Evolutionary conservation across 108 stramenopile genomes (phyloP), one percentile per base, ranked within the genome.

Genomic region (Skeletonema costatum): DNA sequence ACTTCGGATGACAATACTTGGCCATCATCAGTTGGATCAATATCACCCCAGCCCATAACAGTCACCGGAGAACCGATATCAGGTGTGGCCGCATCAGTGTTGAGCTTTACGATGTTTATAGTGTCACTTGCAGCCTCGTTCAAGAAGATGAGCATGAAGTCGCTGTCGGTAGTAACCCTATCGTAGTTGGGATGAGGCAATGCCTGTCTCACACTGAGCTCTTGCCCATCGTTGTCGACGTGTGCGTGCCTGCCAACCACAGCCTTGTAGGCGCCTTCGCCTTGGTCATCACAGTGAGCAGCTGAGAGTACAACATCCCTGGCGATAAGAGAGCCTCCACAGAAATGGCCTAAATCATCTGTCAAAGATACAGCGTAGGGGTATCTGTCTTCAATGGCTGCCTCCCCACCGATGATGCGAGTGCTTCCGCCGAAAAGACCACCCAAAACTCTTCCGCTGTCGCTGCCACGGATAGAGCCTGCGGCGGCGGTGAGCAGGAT

Each of bases 21-120:
- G 30, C 46, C 32, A 32, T 32, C 19, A 10, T 67, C 66, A 25
- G 44, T 66, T 17, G 46, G 46, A 32, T 63, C 56, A n/a, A 63
- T 78, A 32, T 53, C 66, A 46, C 87, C 89, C 62, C 86, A 78
- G 13, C 90, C 90, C 71, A 87, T 80, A 8, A 86, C 83, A 8
- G 74, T 81, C 8, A 87, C 63, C 7, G 56, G 68, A 11, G 64
- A 35, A 11, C 82, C 82, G 31, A 31, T 53, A 64, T 42, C 13
- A 1, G 41, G 41, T 42, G 41, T 42, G 13, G 11, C 41, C 41
- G 76, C 53, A 19, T 32, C n/a, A n/a, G 31, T 2, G 70, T 86
- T 65, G 14, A 12, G 10, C 50, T 79, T 88, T 17, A 82, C 51
- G 5, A 60, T 30, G 16, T 21, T 16, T 19, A 71, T 65, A 46